Evolutionary conservation across 192 early-diverging fungal genomes (phyloP).

Genomic region (Martensiomyces pterosporus): DNA sequence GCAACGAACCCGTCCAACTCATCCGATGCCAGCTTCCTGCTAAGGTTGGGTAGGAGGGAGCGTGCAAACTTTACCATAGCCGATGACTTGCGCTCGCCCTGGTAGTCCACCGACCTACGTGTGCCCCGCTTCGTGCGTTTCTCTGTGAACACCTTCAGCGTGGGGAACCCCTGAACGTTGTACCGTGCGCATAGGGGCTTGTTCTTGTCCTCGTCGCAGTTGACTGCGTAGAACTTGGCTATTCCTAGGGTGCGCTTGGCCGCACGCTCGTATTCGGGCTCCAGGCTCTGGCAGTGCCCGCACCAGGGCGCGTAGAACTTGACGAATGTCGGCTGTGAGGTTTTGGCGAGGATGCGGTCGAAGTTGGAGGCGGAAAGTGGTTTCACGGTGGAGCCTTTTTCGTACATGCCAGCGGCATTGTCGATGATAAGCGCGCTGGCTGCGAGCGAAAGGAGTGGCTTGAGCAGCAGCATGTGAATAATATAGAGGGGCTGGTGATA

Average conservation of each 20-base stretch:
- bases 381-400: slow-evolving; percentile 53
- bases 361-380: slow-evolving; percentile 61
- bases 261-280: slow-evolving; percentile 86
- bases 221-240: slow-evolving; percentile 80
- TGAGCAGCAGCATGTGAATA: background rate
- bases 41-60: slow-evolving; percentile 57
- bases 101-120: slow-evolving; percentile 64
- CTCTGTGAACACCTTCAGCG: slow-evolving; percentile 83
- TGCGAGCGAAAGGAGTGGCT: background rate
- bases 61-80: slow-evolving; percentile 73
- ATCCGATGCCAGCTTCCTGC: slow-evolving; percentile 14
- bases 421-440: too few relatives aligned
- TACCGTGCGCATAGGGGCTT: slow-evolving; percentile 71
- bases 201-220: slow-evolving; percentile 86
- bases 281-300: slow-evolving; percentile 86
- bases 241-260: slow-evolving; percentile 79
- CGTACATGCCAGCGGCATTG: slow-evolving; percentile 64
- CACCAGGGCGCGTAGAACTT: slow-evolving; percentile 98
- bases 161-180: slow-evolving; percentile 89
- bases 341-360: slow-evolving; percentile 52
- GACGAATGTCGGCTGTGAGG: slow-evolving; percentile 73
- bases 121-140: slow-evolving; percentile 57
- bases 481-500: too few relatives aligned
- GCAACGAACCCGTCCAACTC: slow-evolving; percentile 56
- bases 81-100: slow-evolving; percentile 78